Percentiles rank a stretch among this genome's conserved stretches.
These are phyloP conservation scores for Mucor velutinosus DNA, from an alignment of 371 early-diverging fungal species.

Conservation along the genomic window DNA sequence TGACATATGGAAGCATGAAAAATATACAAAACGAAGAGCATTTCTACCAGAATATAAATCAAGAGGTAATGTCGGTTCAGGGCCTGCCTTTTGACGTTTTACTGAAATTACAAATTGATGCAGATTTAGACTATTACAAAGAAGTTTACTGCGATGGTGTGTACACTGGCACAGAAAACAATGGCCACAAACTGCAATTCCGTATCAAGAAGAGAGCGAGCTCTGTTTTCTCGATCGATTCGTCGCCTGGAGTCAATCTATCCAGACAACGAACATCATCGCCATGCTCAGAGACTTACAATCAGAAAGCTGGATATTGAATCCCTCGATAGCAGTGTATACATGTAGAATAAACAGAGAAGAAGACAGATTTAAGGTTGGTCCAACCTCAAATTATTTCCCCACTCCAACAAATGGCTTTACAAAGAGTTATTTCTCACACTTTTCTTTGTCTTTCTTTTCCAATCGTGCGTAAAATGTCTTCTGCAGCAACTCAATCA, in stretches of 20 bases:
- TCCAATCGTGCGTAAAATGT: slow-evolving; percentile 16
- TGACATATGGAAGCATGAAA: slow-evolving; percentile 9
- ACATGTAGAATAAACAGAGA: background rate
- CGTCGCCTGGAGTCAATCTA: background rate
- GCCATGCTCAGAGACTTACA: slow-evolving; percentile 13
- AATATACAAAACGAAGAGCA: slow-evolving; percentile 21
- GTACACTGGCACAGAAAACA: background rate
- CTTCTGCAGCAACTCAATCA: slow-evolving; percentile 51
- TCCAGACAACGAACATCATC: background rate
- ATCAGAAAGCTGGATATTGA: background rate
- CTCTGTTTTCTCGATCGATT: background rate
- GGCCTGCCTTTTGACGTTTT: no score
- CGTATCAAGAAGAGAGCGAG: background rate
- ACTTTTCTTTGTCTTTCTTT: slow-evolving; percentile 5
- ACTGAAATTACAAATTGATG: background rate
- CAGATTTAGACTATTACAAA: slow-evolving; percentile 10
- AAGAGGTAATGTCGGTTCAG: slow-evolving; percentile 3
- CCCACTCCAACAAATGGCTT: background rate
- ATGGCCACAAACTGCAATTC: background rate
- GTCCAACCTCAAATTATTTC: slow-evolving; percentile 3
- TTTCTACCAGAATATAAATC: slow-evolving; percentile 13
- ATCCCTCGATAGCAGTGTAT: background rate
- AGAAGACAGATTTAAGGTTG: background rate
- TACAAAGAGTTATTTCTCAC: slow-evolving; percentile 5
- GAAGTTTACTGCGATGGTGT: slow-evolving; percentile 5